A percentile compares a stretch with the other conserved stretches of the same genome.
Conservation (phyloP, 495 filamentous ascomycete species). For the Hypoxylon trugodes region DNA sequence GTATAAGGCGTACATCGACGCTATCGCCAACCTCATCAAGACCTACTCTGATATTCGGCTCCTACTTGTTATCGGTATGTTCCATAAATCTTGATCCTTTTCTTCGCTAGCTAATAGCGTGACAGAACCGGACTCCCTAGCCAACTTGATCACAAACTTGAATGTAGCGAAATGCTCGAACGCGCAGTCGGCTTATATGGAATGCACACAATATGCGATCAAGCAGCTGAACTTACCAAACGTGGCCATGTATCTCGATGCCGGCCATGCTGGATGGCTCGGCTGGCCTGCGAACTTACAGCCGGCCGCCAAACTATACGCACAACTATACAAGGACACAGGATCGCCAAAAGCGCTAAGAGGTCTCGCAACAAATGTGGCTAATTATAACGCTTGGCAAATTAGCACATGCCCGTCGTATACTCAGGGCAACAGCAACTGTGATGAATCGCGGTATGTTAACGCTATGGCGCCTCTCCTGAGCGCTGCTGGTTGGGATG, state of each 20-base stretch:
- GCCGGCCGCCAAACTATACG: slow-evolving; percentile 67
- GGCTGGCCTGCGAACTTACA: slow-evolving; percentile 78
- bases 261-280: slow-evolving; percentile 76
- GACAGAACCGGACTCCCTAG: slow-evolving; percentile 68
- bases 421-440: slow-evolving; percentile 54
- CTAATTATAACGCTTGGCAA: slow-evolving; percentile 75
- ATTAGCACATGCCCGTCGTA: slow-evolving; percentile 63
- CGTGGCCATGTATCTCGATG: slow-evolving; percentile 76
- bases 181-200: slow-evolving; percentile 64
- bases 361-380: slow-evolving; percentile 78
- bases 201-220: slow-evolving; percentile 68
- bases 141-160: slow-evolving; percentile 73
- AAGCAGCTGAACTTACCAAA: slow-evolving; percentile 67
- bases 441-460: slow-evolving; percentile 74
- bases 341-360: slow-evolving; percentile 65
- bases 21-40: slow-evolving; percentile 42
- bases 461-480: slow-evolving; percentile 70
- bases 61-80: slow-evolving; percentile 39
- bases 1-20: slow-evolving; percentile 69
- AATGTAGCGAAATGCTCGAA: slow-evolving; percentile 64
- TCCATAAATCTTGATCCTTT: not conserved
- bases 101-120: slow-evolving; percentile 10
- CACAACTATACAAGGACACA: slow-evolving; percentile 66
- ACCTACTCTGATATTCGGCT: slow-evolving; percentile 48
- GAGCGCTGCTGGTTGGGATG: slow-evolving; percentile 62